Base-by-base conservation (phyloP, 2,329 filamentous ascomycete species). In the Hysterium pulicare region DNA sequence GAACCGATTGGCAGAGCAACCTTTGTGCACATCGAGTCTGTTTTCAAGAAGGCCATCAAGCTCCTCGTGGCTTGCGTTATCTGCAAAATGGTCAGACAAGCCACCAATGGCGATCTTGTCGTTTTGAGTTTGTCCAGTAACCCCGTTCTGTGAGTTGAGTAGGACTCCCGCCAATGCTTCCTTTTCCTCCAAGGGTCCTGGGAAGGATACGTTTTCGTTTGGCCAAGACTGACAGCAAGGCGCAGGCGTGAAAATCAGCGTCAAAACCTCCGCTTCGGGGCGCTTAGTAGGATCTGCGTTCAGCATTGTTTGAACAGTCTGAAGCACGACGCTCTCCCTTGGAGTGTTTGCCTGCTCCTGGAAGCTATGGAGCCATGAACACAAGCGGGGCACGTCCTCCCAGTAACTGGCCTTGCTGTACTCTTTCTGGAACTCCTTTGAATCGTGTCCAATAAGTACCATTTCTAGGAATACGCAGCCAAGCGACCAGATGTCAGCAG, bases 391-490 rank as follows among this genome's bases (percentile, higher is more conserved):
- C 6, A 65, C 49, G 22, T 65, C 60, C 45, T 66, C 57, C 58
- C 61, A 67, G 42, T 67, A 67, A 33, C 61, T 67, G 48, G 54
- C 54, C 21, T 53, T 49, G 24, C 55, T 51, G 42, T 59, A 66
- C 38, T 57, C 47, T 28, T 54, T 49, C 38, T 54, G 59, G 48
- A 65, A 59, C 2, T 44, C 40, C 35, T 48, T 44, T 37, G 54
- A 49, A 31, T 50, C 44, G 20, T 61, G 57, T 5, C 58, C 45
- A 24, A 55, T 48, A 19, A 54, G 51, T 20, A 88, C 88, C 91
- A 98, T 97, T 68, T 98, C 93, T 23, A 95, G 78, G 52, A 98
- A 88, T 32, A 98, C 93, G 62, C 93, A 98, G 40, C 93, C 91
- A 10, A 98, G 78, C 15, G 90, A 95, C 93, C 93, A 98, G 46